Evolutionary conservation across 2,329 filamentous ascomycete genomes (phyloP).

Genomic region (Furcasterigmium sp.): DNA sequence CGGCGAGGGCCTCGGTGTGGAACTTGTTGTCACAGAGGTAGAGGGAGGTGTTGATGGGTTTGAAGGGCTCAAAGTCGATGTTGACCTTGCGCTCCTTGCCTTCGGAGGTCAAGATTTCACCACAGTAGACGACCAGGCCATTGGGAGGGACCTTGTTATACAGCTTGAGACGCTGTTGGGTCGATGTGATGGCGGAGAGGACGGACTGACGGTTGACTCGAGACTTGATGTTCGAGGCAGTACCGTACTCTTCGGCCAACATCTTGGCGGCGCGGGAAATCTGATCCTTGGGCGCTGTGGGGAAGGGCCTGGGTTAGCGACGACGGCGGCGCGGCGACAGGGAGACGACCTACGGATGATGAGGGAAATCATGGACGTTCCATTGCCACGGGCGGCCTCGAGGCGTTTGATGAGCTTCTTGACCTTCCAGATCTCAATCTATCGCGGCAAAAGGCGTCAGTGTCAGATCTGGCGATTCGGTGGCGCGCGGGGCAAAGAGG

Average conservation of each 20-base stretch:
- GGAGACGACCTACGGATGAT: slow-evolving; percentile 75
- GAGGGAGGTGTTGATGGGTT: slow-evolving; percentile 98
- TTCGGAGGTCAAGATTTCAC: slow-evolving; percentile 98
- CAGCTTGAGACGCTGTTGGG: slow-evolving; percentile 96
- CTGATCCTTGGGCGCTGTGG: slow-evolving; percentile 89
- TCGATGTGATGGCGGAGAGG: slow-evolving; percentile 96
- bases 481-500: slow-evolving; percentile 12
- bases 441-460: slow-evolving; percentile 14
- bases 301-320: slow-evolving; percentile 15
- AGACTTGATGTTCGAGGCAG: slow-evolving; percentile 98
- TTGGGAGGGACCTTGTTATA: slow-evolving; percentile 99
- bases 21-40: slow-evolving; percentile 99
- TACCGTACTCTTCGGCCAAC: slow-evolving; percentile 99
- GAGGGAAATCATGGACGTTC: slow-evolving; percentile 98
- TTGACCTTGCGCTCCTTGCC: slow-evolving; percentile 99
- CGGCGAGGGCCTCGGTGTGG: slow-evolving; percentile 93
- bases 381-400: slow-evolving; percentile 94
- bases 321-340: not conserved
- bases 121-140: slow-evolving; percentile 96
- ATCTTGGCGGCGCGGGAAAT: slow-evolving; percentile 95
- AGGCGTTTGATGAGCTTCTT: slow-evolving; percentile 99
- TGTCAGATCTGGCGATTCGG: slow-evolving; percentile 8
- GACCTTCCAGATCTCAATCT: slow-evolving; percentile 89
- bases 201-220: slow-evolving; percentile 98
- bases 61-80: slow-evolving; percentile 99